Evolutionary conservation across 108 stramenopile genomes (phyloP).

Genomic region (Schizochytrium sp.): DNA sequence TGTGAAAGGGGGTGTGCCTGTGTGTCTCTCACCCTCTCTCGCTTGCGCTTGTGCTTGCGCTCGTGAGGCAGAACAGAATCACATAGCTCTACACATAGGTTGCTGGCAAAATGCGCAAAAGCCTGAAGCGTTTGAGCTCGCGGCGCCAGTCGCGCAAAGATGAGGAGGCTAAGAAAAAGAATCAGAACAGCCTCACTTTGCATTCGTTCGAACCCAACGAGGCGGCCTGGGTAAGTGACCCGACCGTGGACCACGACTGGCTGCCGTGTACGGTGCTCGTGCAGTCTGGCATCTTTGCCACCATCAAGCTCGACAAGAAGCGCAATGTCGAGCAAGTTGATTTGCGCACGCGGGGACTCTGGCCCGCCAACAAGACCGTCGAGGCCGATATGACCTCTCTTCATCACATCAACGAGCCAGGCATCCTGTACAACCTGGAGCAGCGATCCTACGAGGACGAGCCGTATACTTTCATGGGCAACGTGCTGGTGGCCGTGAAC

Average conservation of each 20-base stretch:
- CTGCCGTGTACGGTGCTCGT: neutral
- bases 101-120: neutral
- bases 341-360: neutral
- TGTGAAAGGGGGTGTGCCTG: too few relatives aligned
- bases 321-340: neutral
- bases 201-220: neutral
- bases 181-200: neutral
- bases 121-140: neutral
- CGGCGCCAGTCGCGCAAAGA: neutral
- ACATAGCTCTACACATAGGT: too few relatives aligned
- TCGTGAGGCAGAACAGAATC: too few relatives aligned
- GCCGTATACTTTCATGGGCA: constrained; percentile 31
- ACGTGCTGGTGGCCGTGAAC: constrained; percentile 28
- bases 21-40: too few relatives aligned
- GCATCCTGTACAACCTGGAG: constrained; percentile 26
- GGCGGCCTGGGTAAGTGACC: neutral
- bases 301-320: neutral
- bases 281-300: neutral
- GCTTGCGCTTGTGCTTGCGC: too few relatives aligned
- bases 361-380: neutral
- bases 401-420: constrained; percentile 27
- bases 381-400: constrained; percentile 25
- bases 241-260: neutral
- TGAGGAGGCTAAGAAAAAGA: neutral
- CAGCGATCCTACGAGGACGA: neutral